Base-by-base conservation (phyloP, 2,329 filamentous ascomycete genomes). In the Beauveria bassiana region DNA sequence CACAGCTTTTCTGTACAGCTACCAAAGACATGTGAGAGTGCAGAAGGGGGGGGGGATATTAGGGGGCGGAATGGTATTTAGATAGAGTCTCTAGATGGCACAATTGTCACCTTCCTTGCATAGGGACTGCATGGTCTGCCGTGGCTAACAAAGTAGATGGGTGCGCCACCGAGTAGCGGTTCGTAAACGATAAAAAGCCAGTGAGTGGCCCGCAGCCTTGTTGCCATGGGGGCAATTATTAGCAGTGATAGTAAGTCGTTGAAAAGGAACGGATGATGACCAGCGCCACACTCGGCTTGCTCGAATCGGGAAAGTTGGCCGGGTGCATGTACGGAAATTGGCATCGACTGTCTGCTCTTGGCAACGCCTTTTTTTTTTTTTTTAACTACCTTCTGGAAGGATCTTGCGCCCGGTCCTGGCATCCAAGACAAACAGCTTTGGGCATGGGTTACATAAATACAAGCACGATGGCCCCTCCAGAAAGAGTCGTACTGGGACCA, bases 101-200 rank as follows among this genome's bases (percentile, higher is more conserved):
- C 16, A 45, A 53, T 20, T 16, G 18, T 10, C n/a, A 40, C 43
- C 1, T 34, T 53, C 20, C 40, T 47, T 47, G 24, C 28, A 59
- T 59, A 53, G 20, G 46, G 46, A 16, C 42, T 53, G n/a, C 58
- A 52, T 40, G 58, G 14, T 34, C 31, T 34, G 12, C 31, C 31
- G 31, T 34, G 31, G 16, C 38, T 26, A 12, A 16, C 47, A 40
- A n/a, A 46, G 24, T 16, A 38, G 58, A 40, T 46, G 58, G 58
- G 58, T 60, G 58, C 58, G 58, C 58, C 58, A 60, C 58, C 6
- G n/a, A 14, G 28, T 20, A 47, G 26, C n/a, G 20, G 49, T 50
- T 53, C 58, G 38, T 53, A 59, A 45, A 59, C 40, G 38, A 59
- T 18, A 49, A 34, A 14, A 14, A 10, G 14, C 31, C 22, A 2